Conservation (phyloP, 2,329 filamentous ascomycete genomes). For the Claviceps sp. region DNA sequence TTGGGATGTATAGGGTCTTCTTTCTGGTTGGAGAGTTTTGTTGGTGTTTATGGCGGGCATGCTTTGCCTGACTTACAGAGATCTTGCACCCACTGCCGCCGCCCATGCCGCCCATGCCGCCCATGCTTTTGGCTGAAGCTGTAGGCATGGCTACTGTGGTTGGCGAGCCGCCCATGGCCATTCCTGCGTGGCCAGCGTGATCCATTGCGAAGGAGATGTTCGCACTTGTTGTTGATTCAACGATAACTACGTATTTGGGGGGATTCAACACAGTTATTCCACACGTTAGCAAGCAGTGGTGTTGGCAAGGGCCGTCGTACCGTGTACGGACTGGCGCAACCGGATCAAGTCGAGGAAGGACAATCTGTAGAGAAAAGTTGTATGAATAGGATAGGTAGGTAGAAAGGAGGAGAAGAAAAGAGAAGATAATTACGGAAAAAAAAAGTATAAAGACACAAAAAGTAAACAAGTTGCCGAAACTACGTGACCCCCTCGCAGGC, state of each 20-base stretch:
- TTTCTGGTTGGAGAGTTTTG: not conserved
- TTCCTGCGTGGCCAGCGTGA: conserved; percentile 9
- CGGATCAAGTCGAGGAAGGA: not conserved
- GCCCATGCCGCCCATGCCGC: conserved; percentile 17
- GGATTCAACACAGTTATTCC: too few relatives aligned
- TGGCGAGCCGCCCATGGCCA: conserved; percentile 2
- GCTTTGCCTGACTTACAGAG: conserved; percentile 9
- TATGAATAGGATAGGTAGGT: not conserved
- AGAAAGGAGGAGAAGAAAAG: not conserved
- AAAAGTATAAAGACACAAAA: not conserved
- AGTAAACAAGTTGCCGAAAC: not conserved
- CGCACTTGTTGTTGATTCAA: too few relatives aligned
- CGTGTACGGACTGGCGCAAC: not conserved
- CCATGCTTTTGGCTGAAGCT: conserved; percentile 6
- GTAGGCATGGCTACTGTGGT: conserved; percentile 6
- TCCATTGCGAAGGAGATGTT: conserved; percentile 3
- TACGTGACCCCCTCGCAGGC: not conserved
- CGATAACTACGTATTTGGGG: too few relatives aligned
- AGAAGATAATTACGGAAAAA: not conserved
- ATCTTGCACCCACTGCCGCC: conserved; percentile 24
- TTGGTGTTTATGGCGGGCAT: too few relatives aligned
- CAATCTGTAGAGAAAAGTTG: not conserved
- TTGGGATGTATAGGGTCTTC: not conserved
- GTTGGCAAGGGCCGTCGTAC: too few relatives aligned
- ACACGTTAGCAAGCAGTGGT: too few relatives aligned